A percentile compares a stretch with the other conserved stretches of the same genome.
These are phyloP conservation scores for Saturnispora diversa DNA, from an alignment of 805 yeast genomes.

Conservation along the genomic window DNA sequence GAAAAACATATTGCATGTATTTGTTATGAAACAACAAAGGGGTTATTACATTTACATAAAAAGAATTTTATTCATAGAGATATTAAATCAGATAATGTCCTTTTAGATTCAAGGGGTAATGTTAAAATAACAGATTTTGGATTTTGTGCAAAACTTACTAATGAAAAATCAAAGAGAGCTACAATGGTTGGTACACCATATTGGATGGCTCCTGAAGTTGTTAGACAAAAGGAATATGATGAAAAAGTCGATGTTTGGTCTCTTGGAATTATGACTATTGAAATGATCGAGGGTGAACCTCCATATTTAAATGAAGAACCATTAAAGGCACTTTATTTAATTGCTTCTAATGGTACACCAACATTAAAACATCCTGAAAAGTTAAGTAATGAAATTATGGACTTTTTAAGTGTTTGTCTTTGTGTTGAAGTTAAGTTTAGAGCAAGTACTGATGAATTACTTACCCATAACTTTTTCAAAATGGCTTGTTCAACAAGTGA, in stretches of 20 bases:
- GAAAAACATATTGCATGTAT: slow-evolving; percentile 91
- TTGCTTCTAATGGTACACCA: slow-evolving; percentile 97
- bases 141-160: slow-evolving; percentile 90
- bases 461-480: slow-evolving; percentile 65
- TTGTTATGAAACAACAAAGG: slow-evolving; percentile 83
- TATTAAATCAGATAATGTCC: slow-evolving; percentile 91
- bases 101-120: slow-evolving; percentile 71
- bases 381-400: slow-evolving; percentile 68
- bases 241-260: slow-evolving; percentile 98
- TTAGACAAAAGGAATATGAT: slow-evolving; percentile 88
- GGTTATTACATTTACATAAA: slow-evolving; percentile 83
- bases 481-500: slow-evolving; percentile 55
- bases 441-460: slow-evolving; percentile 81
- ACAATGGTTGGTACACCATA: slow-evolving; percentile 99
- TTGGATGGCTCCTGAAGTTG: slow-evolving; percentile 99
- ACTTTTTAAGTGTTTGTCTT: slow-evolving; percentile 81
- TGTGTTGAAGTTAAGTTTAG: slow-evolving; percentile 91
- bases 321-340: slow-evolving; percentile 81
- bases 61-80: slow-evolving; percentile 94
- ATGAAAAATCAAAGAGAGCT: slow-evolving; percentile 75
- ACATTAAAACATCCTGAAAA: slow-evolving; percentile 74
- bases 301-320: slow-evolving; percentile 97
- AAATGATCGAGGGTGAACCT: slow-evolving; percentile 99
- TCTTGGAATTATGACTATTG: slow-evolving; percentile 94
- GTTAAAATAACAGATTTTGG: slow-evolving; percentile 94